These are phyloP conservation scores for Trametes cubensis DNA, from an alignment of 768 basidiomycete genomes.

Conservation along the genomic window DNA sequence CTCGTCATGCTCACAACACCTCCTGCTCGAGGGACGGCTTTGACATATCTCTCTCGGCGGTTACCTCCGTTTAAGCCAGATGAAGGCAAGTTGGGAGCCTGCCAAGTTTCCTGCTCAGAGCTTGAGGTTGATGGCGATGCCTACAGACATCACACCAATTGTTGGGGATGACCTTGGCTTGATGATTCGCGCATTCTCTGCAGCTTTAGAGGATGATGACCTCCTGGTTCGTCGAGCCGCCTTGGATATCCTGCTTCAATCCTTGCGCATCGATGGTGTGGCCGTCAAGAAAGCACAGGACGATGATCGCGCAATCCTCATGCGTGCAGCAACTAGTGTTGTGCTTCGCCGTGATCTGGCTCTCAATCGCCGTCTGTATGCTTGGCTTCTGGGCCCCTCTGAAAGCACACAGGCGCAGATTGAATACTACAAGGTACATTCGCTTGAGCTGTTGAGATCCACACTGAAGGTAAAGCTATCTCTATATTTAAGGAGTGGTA, in stretches of 20 bases:
- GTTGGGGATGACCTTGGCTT: constrained; percentile 88
- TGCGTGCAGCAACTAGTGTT: constrained; percentile 84
- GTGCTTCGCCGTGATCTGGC: constrained; percentile 92
- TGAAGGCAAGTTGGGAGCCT: constrained; percentile 55
- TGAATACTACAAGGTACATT: constrained; percentile 66
- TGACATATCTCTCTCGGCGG: constrained; percentile 85
- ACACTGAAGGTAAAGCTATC: constrained; percentile 62
- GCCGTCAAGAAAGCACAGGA: constrained; percentile 68
- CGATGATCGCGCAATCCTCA: constrained; percentile 79
- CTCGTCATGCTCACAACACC: constrained; percentile 90
- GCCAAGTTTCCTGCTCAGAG: neutral
- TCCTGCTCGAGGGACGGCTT: constrained; percentile 77
- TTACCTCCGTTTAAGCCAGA: constrained; percentile 69
- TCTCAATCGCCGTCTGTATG: constrained; percentile 88
- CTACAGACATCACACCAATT: constrained; percentile 63
- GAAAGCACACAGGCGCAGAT: constrained; percentile 79
- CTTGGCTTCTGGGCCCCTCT: constrained; percentile 87
- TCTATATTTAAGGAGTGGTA: constrained; percentile 1
- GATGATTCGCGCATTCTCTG: constrained; percentile 91
- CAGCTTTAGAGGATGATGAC: constrained; percentile 92
- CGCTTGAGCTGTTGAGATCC: constrained; percentile 67
- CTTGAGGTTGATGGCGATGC: constrained; percentile 11
- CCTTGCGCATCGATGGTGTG: constrained; percentile 71
- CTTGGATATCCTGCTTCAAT: constrained; percentile 81
- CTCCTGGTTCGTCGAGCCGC: constrained; percentile 85